A percentile compares a stretch with the other conserved stretches of the same genome.
Conservation (phyloP, 2,329 filamentous ascomycete species). For the Paraconiothyrium sp. region DNA sequence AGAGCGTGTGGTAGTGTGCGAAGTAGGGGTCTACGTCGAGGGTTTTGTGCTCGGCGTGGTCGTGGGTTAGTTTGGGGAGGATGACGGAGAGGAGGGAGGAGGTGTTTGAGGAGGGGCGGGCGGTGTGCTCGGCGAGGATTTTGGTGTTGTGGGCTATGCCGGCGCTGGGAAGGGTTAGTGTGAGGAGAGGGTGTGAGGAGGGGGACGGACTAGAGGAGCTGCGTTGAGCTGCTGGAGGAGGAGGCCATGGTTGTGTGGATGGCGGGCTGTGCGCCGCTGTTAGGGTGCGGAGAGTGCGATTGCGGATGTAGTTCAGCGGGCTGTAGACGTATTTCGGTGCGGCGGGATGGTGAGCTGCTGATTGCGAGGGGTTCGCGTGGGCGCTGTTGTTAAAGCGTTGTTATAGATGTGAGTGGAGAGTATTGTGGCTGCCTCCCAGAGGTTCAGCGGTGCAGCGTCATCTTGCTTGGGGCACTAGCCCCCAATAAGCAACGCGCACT, state of each 20-base stretch:
- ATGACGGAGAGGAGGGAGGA: conserved; percentile 91
- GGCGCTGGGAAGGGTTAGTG: conserved; percentile 64
- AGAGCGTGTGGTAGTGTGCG: conserved; percentile 94
- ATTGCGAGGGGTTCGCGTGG: not conserved
- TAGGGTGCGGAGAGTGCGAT: not conserved
- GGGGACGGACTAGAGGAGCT: conserved; percentile 50
- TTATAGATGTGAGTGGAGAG: not conserved
- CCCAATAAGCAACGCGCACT: not conserved
- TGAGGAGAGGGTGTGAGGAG: not conserved
- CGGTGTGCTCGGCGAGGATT: conserved; percentile 92
- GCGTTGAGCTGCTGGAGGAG: conserved; percentile 47
- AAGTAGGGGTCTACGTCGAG: conserved; percentile 92
- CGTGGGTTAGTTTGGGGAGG: conserved; percentile 92
- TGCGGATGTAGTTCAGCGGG: not conserved
- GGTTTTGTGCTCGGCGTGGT: conserved; percentile 83
- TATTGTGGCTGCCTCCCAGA: conserved; percentile 10
- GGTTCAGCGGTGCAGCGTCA: conserved; percentile 11
- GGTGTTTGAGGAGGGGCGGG: conserved; percentile 81
- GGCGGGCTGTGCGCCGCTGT: not conserved
- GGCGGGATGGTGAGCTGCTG: not conserved
- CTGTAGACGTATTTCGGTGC: not conserved
- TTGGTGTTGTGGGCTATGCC: conserved; percentile 95
- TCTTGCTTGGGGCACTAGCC: conserved; percentile 7
- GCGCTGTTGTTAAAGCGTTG: not conserved
- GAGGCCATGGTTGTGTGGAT: conserved; percentile 44